Percentiles rank a stretch among this genome's conserved stretches.
Conservation (phyloP, 148 eudicot species). For the Simmondsia chinensis region DNA sequence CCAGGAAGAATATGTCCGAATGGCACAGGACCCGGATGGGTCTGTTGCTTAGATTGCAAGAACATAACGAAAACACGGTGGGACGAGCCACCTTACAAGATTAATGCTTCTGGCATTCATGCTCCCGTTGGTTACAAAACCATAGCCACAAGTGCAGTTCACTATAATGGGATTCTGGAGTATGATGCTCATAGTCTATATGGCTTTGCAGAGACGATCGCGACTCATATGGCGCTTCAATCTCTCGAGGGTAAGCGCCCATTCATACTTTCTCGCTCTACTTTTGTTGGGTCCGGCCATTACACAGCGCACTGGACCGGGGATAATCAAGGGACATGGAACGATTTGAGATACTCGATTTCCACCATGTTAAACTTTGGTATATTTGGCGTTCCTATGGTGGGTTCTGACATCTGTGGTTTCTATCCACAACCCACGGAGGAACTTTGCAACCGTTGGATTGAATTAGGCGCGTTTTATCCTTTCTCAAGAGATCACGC, state of each 20-base stretch:
- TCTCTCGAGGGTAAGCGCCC: constrained; percentile 82
- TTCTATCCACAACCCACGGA: constrained; percentile 89
- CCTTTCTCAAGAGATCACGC: constrained; percentile 98
- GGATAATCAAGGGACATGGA: constrained; percentile 85
- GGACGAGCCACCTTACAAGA: constrained; percentile 98
- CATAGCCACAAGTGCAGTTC: constrained; percentile 89
- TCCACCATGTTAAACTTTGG: constrained; percentile 89
- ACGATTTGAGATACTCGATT: constrained; percentile 68
- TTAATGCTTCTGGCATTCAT: constrained; percentile 66
- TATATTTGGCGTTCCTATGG: constrained; percentile 92
- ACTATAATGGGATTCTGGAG: constrained; percentile 84
- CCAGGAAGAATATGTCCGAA: constrained; percentile 57
- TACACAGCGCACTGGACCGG: constrained; percentile 98
- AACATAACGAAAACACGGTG: constrained; percentile 73
- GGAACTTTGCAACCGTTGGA: constrained; percentile 98
- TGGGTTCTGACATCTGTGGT: constrained; percentile 93
- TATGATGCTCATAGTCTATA: constrained; percentile 94
- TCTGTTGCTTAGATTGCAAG: constrained; percentile 85
- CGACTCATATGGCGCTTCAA: constrained; percentile 81
- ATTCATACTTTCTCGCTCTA: constrained; percentile 72
- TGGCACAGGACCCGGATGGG: constrained; percentile 85
- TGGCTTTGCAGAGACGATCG: constrained; percentile 74
- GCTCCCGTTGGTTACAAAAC: constrained; percentile 75
- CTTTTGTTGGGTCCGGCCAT: constrained; percentile 85
- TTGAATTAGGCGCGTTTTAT: constrained; percentile 89